Percentiles rank a stretch among this genome's conserved stretches.
These are phyloP conservation scores for Avena sativa DNA, from an alignment of 176 grass and related monocot genomes.

Conservation along the genomic window DNA sequence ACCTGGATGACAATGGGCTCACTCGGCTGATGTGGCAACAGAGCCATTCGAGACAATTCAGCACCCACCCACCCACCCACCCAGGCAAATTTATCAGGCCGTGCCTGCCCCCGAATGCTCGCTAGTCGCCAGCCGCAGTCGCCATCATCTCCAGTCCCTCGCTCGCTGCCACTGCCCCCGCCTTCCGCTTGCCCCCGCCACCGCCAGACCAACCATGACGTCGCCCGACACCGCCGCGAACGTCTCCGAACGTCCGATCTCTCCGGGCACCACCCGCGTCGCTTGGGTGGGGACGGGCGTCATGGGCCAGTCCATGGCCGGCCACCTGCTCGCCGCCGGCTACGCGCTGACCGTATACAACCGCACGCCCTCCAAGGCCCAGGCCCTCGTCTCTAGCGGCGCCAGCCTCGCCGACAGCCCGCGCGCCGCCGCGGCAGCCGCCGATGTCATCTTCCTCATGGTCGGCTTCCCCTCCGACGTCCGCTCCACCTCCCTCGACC, in stretches of 20 bases:
- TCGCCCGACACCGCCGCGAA: constrained; percentile 36
- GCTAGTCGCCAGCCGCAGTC: too few relatives aligned
- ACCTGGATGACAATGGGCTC: too few relatives aligned
- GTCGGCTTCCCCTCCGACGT: constrained; percentile 90
- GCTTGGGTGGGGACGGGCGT: constrained; percentile 94
- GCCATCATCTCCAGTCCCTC: neutral
- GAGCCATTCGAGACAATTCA: too few relatives aligned
- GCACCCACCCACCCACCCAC: too few relatives aligned
- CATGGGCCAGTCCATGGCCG: constrained; percentile 95
- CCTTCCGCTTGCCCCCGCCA: constrained; percentile 20
- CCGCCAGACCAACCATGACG: constrained; percentile 50
- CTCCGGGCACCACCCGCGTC: constrained; percentile 60
- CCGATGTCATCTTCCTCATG: constrained; percentile 95
- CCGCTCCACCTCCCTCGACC: constrained; percentile 70
- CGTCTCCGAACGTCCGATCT: constrained; percentile 32
- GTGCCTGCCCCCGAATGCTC: too few relatives aligned
- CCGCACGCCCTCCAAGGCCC: constrained; percentile 73
- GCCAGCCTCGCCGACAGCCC: constrained; percentile 58
- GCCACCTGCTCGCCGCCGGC: constrained; percentile 79
- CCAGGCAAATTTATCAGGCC: too few relatives aligned
- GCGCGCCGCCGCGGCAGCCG: constrained; percentile 51
- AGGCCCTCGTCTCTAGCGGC: constrained; percentile 63
- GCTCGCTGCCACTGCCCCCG: constrained; percentile 30
- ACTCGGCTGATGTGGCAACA: too few relatives aligned
- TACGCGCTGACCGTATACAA: constrained; percentile 86